Evolutionary conservation across 176 grass and related monocot species (phyloP).

Genomic region (Musa troglodytarum): DNA sequence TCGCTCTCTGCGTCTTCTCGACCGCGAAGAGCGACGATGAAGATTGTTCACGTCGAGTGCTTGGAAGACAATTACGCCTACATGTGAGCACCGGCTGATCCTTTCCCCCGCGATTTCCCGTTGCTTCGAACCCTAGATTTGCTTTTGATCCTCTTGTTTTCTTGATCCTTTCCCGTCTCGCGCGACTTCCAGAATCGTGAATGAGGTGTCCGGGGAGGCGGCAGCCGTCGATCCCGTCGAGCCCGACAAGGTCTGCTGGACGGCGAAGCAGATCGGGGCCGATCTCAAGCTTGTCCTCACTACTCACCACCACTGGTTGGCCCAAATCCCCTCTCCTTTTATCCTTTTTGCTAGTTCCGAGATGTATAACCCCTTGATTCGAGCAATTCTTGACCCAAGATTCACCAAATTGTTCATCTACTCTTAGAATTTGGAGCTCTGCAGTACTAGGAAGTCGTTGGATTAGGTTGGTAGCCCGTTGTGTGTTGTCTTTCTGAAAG

Average conservation of each 20-base stretch:
- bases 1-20: not conserved
- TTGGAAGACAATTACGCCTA: conserved; percentile 93
- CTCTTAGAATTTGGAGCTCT: not conserved
- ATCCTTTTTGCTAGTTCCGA: not conserved
- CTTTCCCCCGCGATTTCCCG: not conserved
- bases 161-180: not conserved
- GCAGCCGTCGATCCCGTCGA: conserved; percentile 80
- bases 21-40: conserved; percentile 38
- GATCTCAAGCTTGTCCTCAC: conserved; percentile 57
- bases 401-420: not conserved
- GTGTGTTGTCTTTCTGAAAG: no score
- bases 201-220: conserved; percentile 68
- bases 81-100: conserved; percentile 33
- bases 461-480: no score
- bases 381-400: not conserved
- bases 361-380: not conserved
- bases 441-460: no score
- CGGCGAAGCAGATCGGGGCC: conserved; percentile 54
- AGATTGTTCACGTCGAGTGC: conserved; percentile 63
- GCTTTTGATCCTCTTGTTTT: not conserved
- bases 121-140: not conserved
- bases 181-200: conserved; percentile 47
- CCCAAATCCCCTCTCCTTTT: not conserved
- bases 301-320: conserved; percentile 87
- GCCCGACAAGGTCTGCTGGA: conserved; percentile 60